Percentiles rank a stretch among this genome's conserved stretches.
Conservation (phyloP, 176 grass and related monocot genomes). For the Olyra latifolia region DNA sequence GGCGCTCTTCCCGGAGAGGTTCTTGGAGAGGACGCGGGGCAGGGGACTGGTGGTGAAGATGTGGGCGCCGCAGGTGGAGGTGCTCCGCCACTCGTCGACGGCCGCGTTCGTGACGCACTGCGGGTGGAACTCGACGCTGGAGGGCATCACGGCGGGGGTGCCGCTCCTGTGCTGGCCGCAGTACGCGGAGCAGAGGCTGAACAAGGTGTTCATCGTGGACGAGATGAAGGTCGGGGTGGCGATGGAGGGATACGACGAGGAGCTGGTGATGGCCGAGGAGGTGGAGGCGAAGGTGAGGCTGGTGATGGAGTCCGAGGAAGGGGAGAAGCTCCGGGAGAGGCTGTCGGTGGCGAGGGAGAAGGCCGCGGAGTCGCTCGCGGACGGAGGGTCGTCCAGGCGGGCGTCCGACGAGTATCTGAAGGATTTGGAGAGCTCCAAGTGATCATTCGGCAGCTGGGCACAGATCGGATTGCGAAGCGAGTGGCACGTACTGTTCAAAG, state of each 20-base stretch:
- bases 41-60: conserved; percentile 33
- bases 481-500: too few relatives aligned
- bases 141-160: conserved; percentile 40
- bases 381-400: background rate
- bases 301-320: conserved; percentile 35
- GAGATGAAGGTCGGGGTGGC: conserved; percentile 33
- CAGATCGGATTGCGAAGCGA: too few relatives aligned
- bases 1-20: conserved; percentile 39
- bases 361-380: background rate
- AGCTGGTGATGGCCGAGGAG: conserved; percentile 32
- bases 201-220: conserved; percentile 55
- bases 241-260: conserved; percentile 48
- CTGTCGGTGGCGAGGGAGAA: background rate
- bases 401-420: conserved; percentile 6
- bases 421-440: background rate
- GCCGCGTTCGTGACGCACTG: conserved; percentile 55
- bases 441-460: background rate
- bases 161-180: conserved; percentile 74
- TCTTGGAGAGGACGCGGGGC: conserved; percentile 19
- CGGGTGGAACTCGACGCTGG: conserved; percentile 50
- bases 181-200: conserved; percentile 72
- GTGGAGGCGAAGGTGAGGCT: conserved; percentile 39
- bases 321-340: conserved; percentile 19
- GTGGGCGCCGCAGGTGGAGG: conserved; percentile 50
- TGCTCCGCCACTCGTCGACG: conserved; percentile 35